Percentiles rank a stretch among this genome's conserved stretches.
Evolutionary conservation across 2,329 filamentous ascomycete genomes (phyloP).

Genomic region (Trichoderma guizhouense): DNA sequence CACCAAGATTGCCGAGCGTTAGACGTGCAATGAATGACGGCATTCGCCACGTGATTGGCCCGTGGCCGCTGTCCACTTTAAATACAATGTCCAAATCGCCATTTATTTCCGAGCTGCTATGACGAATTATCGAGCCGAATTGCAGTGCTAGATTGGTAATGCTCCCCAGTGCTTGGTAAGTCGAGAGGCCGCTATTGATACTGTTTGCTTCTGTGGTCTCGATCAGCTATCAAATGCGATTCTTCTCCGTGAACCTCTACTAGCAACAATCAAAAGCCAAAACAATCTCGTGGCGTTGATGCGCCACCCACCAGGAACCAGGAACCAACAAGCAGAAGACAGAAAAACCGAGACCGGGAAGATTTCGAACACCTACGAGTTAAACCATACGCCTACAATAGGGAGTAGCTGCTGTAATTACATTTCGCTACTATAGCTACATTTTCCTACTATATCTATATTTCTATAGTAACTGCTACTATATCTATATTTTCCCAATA

Average conservation of each 20-base stretch:
- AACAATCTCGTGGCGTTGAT: background rate
- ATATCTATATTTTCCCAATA: too few relatives aligned
- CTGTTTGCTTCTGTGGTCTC: background rate
- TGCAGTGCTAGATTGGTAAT: background rate
- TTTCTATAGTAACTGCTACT: too few relatives aligned
- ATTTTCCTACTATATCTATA: too few relatives aligned
- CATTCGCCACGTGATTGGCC: conserved; percentile 18
- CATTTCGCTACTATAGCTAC: too few relatives aligned
- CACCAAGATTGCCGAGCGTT: conserved; percentile 8
- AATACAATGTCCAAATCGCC: background rate
- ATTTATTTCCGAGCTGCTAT: background rate
- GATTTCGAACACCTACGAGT: too few relatives aligned
- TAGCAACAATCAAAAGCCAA: background rate
- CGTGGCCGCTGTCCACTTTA: background rate
- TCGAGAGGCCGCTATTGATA: background rate
- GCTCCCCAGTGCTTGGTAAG: background rate
- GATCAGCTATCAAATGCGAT: background rate
- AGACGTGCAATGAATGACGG: conserved; percentile 6
- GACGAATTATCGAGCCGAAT: background rate
- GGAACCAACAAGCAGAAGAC: too few relatives aligned
- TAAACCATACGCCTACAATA: too few relatives aligned
- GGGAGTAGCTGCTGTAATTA: too few relatives aligned
- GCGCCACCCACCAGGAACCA: background rate
- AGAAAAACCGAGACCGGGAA: too few relatives aligned
- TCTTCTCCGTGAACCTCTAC: background rate